Conservation (phyloP, 73 alveolate genomes). For the Tetrahymena borealis region DNA sequence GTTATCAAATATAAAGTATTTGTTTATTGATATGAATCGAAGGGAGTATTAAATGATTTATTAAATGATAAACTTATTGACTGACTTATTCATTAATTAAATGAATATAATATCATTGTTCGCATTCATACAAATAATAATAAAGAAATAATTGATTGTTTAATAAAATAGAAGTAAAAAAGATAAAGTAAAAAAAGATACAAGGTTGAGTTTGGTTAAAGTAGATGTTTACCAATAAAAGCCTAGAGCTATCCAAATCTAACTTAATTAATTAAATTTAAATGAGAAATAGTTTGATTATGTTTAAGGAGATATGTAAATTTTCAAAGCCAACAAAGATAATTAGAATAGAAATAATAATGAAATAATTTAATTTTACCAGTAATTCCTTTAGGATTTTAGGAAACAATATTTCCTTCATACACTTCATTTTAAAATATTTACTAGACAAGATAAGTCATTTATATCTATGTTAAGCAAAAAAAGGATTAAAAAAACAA, state of each 20-base stretch:
- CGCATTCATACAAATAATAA: no score
- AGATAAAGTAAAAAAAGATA: not conserved
- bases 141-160: not conserved
- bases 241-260: not conserved
- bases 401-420: not conserved
- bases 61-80: no score
- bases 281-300: not conserved
- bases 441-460: not conserved
- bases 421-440: not conserved
- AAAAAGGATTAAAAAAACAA: no score
- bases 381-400: not conserved
- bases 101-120: not conserved
- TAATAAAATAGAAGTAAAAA: not conserved
- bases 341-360: not conserved
- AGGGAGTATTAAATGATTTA: no score
- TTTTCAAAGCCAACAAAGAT: not conserved
- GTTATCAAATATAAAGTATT: not conserved
- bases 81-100: no score
- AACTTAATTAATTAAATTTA: not conserved
- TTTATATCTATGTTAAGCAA: not conserved
- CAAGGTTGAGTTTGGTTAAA: not conserved
- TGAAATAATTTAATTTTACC: not conserved
- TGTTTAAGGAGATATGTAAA: not conserved
- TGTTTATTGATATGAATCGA: no score
- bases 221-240: conserved; percentile 1